Conservation (phyloP, 2,329 filamentous ascomycete genomes). For the Teratosphaeria destructans region DNA sequence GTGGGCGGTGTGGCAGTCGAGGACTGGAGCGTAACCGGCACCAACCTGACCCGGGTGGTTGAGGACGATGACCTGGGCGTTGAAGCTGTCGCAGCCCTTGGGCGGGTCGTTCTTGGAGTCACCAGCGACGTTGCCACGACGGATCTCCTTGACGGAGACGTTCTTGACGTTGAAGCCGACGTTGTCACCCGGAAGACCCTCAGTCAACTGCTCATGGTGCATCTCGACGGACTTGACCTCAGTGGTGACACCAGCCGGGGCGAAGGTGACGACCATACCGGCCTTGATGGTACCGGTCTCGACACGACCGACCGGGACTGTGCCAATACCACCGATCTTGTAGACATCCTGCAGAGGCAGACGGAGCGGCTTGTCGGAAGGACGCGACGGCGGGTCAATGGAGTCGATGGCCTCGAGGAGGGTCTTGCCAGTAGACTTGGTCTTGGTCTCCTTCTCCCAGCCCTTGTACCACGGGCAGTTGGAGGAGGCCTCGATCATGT, state of each 20-base stretch:
- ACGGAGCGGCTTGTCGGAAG: conserved; percentile 98
- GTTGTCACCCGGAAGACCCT: conserved; percentile 99
- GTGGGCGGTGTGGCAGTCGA: conserved; percentile 99
- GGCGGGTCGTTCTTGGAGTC: conserved; percentile 99
- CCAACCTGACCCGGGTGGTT: conserved; percentile 99
- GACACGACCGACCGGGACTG: conserved; percentile 99
- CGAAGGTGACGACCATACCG: conserved; percentile 93
- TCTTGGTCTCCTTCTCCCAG: conserved; percentile 98
- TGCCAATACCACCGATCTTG: conserved; percentile 99
- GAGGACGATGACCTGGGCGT: conserved; percentile 99
- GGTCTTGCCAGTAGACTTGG: conserved; percentile 86
- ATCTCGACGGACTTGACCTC: conserved; percentile 99
- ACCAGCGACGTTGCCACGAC: conserved; percentile 99
- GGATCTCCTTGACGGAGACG: conserved; percentile 99
- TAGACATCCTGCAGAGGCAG: conserved; percentile 99
- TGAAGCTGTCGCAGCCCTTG: conserved; percentile 81
- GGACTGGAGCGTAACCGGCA: conserved; percentile 96
- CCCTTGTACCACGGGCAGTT: conserved; percentile 99
- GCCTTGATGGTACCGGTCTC: conserved; percentile 92
- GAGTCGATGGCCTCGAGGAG: conserved; percentile 97
- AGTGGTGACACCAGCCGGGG: conserved; percentile 97
- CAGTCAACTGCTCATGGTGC: conserved; percentile 97
- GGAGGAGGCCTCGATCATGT: conserved; percentile 84
- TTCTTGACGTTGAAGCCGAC: conserved; percentile 99
- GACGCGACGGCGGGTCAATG: conserved; percentile 86